phyloP scores from a whole-genome alignment of 2,329 filamentous ascomycete species.

The Coniochaeta ligniaria region DNA sequence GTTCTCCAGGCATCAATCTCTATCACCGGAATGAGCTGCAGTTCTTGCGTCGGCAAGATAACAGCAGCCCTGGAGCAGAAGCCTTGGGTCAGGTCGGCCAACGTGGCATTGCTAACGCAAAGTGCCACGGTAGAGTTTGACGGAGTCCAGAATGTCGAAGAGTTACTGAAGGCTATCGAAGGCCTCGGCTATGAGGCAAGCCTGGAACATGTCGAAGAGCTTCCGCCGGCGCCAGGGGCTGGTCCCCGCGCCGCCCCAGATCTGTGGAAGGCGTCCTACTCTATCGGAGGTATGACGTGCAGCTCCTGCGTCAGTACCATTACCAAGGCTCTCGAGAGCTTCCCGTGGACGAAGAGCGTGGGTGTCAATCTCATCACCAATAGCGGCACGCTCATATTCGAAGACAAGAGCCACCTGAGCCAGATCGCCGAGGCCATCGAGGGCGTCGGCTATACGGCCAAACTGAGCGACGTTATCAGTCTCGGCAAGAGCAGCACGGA shows the following conservation, averaged over 20 bases:
- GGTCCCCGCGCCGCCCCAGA: slow-evolving; percentile 6
- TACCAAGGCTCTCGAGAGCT: slow-evolving; percentile 48
- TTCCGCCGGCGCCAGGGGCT: slow-evolving; percentile 19
- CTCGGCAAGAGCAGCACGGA: slow-evolving; percentile 19
- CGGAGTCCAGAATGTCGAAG: slow-evolving; percentile 31
- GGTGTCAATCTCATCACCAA: slow-evolving; percentile 60
- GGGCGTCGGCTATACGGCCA: slow-evolving; percentile 59
- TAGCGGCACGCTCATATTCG: slow-evolving; percentile 55
- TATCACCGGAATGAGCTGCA: slow-evolving; percentile 68
- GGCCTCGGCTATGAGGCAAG: slow-evolving; percentile 61
- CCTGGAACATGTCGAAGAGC: slow-evolving; percentile 40
- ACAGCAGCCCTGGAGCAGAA: slow-evolving; percentile 51
- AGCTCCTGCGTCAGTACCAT: slow-evolving; percentile 60
- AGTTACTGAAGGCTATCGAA: slow-evolving; percentile 48
- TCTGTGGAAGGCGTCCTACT: slow-evolving; percentile 42
- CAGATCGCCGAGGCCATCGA: slow-evolving; percentile 47
- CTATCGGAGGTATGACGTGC: slow-evolving; percentile 69
- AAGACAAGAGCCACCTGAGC: slow-evolving; percentile 31
- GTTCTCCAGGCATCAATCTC: slow-evolving; percentile 14
- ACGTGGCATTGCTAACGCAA: slow-evolving; percentile 60
- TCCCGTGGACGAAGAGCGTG: slow-evolving; percentile 50
- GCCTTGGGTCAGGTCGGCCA: slow-evolving; percentile 49
- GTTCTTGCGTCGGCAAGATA: slow-evolving; percentile 59
- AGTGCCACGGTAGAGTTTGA: slow-evolving; percentile 54
- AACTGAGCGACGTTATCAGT: slow-evolving; percentile 42